These are phyloP conservation scores for Botrytis galanthina DNA, from an alignment of 2,329 filamentous ascomycete species.

Conservation along the genomic window DNA sequence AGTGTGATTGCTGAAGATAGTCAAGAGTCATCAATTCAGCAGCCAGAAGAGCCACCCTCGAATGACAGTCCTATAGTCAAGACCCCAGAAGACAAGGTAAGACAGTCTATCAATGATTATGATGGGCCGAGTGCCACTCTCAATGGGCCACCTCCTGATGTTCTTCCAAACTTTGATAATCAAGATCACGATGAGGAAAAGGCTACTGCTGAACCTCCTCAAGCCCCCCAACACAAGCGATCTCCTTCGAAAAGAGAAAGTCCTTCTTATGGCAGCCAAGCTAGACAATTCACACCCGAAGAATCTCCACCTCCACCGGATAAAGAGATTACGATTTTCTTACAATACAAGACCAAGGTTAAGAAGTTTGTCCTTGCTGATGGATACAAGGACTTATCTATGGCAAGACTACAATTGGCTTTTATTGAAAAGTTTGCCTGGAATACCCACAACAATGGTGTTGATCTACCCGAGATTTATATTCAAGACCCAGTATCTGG, in stretches of 20 bases:
- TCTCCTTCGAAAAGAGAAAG: slow-evolving; percentile 18
- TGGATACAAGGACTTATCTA: slow-evolving; percentile 78
- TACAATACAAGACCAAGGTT: slow-evolving; percentile 95
- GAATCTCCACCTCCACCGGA: slow-evolving; percentile 65
- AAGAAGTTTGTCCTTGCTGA: slow-evolving; percentile 92
- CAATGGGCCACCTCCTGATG: slow-evolving; percentile 55
- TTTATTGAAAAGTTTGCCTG: slow-evolving; percentile 99
- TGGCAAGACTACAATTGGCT: slow-evolving; percentile 85
- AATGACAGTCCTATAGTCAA: slow-evolving; percentile 40
- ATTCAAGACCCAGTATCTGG: slow-evolving; percentile 95
- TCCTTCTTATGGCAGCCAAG: slow-evolving; percentile 38
- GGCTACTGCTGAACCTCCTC: slow-evolving; percentile 23
- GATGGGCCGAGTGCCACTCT: slow-evolving; percentile 54
- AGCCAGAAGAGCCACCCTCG: slow-evolving; percentile 39
- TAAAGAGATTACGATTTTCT: slow-evolving; percentile 88
- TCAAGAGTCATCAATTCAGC: slow-evolving; percentile 36
- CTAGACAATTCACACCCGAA: slow-evolving; percentile 56
- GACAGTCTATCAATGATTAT: slow-evolving; percentile 29
- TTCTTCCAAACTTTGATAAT: slow-evolving; percentile 41
- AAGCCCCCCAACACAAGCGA: slow-evolving; percentile 25
- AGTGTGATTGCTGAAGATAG: slow-evolving; percentile 59
- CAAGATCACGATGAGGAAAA: slow-evolving; percentile 22
- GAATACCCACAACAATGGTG: slow-evolving; percentile 93
- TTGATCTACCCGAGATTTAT: slow-evolving; percentile 93
- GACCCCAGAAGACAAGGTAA: slow-evolving; percentile 63